Conservation (phyloP, 2,329 filamentous ascomycete species). For the Calonectria hawksworthii region DNA sequence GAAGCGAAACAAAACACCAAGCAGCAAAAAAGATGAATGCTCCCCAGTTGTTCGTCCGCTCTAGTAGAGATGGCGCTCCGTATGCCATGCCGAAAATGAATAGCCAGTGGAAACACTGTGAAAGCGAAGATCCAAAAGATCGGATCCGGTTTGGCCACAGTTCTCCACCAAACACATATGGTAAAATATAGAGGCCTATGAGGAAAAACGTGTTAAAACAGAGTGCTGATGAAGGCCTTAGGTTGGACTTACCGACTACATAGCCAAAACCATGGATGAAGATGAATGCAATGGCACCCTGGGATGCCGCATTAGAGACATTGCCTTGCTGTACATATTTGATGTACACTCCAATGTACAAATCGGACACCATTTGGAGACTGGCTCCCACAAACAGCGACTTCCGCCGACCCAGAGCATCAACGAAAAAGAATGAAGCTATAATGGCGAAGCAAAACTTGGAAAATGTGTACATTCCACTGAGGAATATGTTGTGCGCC, state of each 20-base stretch:
- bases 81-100: constrained; percentile 57
- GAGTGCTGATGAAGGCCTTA: too few species aligned
- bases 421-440: constrained; percentile 59
- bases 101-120: constrained; percentile 47
- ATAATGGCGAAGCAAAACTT: constrained; percentile 59
- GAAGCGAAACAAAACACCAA: constrained; percentile 53
- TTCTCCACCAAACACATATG: constrained; percentile 60
- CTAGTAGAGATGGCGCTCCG: constrained; percentile 52
- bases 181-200: constrained; percentile 52
- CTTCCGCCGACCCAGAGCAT: constrained; percentile 57
- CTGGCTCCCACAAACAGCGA: constrained; percentile 52
- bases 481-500: constrained; percentile 53
- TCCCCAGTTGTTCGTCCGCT: constrained; percentile 55
- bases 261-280: constrained; percentile 62
- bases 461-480: constrained; percentile 57
- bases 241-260: constrained; percentile 44
- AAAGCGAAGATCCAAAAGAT: constrained; percentile 55
- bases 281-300: constrained; percentile 58
- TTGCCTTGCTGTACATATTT: constrained; percentile 49
- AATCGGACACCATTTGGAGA: constrained; percentile 55
- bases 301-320: constrained; percentile 44
- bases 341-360: constrained; percentile 58
- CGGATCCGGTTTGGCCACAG: constrained; percentile 61
- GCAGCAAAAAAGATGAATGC: constrained; percentile 55
- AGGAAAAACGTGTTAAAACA: background rate